Evolutionary conservation across 1,284 basidiomycete species (phyloP).

Genomic region (Sanghuangporus baumii): DNA sequence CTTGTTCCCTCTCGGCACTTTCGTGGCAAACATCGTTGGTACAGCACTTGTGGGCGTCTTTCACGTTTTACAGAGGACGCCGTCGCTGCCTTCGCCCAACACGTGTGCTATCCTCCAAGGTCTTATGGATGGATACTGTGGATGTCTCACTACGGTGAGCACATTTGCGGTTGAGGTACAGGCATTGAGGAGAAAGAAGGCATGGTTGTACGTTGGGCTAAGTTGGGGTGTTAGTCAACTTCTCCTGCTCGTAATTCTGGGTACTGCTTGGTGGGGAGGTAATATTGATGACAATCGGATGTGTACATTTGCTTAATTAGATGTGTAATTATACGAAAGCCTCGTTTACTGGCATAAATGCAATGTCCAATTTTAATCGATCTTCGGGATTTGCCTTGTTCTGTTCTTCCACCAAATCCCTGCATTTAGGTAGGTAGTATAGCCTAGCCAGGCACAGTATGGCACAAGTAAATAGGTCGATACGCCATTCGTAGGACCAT

Average conservation of each 20-base stretch:
- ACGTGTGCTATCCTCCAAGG: conserved; percentile 76
- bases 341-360: not conserved
- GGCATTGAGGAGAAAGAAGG: conserved; percentile 50
- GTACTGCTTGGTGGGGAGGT: conserved; percentile 59
- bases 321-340: not conserved
- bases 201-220: conserved; percentile 61
- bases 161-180: conserved; percentile 86
- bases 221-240: conserved; percentile 73
- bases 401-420: conserved; percentile 53
- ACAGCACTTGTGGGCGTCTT: conserved; percentile 72
- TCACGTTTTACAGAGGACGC: conserved; percentile 62
- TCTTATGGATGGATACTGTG: conserved; percentile 89
- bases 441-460: conserved; percentile 61
- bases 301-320: conserved; percentile 31
- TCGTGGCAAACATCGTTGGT: conserved; percentile 79
- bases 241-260: conserved; percentile 72
- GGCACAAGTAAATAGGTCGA: conserved; percentile 56
- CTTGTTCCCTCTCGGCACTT: conserved; percentile 82
- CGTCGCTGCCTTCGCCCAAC: conserved; percentile 37
- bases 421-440: conserved; percentile 68
- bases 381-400: not conserved
- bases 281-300: conserved; percentile 35
- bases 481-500: conserved; percentile 42
- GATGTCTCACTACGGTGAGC: conserved; percentile 90
- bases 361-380: not conserved